A percentile compares a stretch with the other conserved stretches of the same genome.
Evolutionary conservation across 805 yeast species (phyloP).

Genomic region (Millerozyma miso): DNA sequence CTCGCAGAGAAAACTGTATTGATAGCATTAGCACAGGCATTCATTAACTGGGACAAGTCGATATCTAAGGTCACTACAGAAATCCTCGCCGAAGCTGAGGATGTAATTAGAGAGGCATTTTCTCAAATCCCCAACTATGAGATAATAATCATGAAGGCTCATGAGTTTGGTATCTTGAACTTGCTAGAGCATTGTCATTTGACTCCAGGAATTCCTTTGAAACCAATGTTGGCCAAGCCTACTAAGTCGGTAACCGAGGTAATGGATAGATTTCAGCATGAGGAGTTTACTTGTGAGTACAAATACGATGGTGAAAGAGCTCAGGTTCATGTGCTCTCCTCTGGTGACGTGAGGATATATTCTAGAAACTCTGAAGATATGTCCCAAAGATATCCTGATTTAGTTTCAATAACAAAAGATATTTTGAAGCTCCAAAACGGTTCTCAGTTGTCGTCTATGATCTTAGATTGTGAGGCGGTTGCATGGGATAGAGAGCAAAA

Average conservation of each 20-base stretch:
- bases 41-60: conserved; percentile 53
- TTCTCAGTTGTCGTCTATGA: conserved; percentile 44
- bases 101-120: conserved; percentile 75
- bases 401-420: conserved; percentile 62
- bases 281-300: conserved; percentile 89
- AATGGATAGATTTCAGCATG: conserved; percentile 79
- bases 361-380: conserved; percentile 96
- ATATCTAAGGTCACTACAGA: conserved; percentile 33
- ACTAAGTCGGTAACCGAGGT: conserved; percentile 92
- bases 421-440: conserved; percentile 37
- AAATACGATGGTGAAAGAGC: conserved; percentile 98
- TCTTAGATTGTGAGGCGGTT: conserved; percentile 94
- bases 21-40: conserved; percentile 78
- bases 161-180: conserved; percentile 63
- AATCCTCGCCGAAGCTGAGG: conserved; percentile 62
- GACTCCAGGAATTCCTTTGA: conserved; percentile 90
- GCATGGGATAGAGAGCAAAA: conserved; percentile 83
- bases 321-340: conserved; percentile 72
- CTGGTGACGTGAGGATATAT: conserved; percentile 70
- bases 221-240: conserved; percentile 98
- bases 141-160: conserved; percentile 60
- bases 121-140: conserved; percentile 91
- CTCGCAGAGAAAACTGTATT: conserved; percentile 91
- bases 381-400: conserved; percentile 94
- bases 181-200: conserved; percentile 65